phyloP scores from a whole-genome alignment of 2,329 filamentous ascomycete genomes.

The Monilinia aucupariae region DNA sequence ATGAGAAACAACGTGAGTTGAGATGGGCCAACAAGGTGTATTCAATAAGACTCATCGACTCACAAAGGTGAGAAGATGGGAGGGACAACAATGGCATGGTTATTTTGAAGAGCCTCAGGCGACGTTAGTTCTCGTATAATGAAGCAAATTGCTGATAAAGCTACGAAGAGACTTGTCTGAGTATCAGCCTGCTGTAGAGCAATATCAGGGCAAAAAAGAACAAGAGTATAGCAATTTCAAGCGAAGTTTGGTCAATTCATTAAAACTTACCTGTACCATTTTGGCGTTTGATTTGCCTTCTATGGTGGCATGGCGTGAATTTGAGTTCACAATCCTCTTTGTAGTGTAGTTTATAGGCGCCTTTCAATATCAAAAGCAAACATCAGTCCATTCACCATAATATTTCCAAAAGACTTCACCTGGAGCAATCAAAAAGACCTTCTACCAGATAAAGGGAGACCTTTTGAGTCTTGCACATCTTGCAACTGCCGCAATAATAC shows the following conservation, averaged over 20 bases:
- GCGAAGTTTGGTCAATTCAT: neutral
- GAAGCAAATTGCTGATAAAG: neutral
- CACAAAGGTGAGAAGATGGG: neutral
- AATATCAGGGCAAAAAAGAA: neutral
- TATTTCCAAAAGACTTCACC: neutral
- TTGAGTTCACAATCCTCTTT: neutral
- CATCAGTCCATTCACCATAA: neutral
- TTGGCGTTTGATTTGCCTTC: too few species aligned
- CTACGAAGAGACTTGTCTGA: neutral
- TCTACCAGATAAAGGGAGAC: neutral
- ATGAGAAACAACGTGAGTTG: neutral
- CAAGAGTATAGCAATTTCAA: neutral
- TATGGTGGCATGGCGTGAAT: neutral
- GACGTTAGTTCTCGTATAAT: neutral
- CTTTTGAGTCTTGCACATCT: neutral
- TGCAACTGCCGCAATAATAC: neutral
- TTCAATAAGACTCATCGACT: neutral
- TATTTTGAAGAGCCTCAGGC: neutral
- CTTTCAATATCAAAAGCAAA: neutral
- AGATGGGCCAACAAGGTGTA: neutral
- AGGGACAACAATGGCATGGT: neutral
- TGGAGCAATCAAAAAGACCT: neutral
- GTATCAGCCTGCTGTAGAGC: neutral
- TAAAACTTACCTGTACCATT: too few species aligned
- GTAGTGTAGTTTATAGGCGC: neutral